Evolutionary conservation across 768 basidiomycete genomes (phyloP), one percentile per base, ranked within the genome.

Genomic region (Pisolithus sp.): DNA sequence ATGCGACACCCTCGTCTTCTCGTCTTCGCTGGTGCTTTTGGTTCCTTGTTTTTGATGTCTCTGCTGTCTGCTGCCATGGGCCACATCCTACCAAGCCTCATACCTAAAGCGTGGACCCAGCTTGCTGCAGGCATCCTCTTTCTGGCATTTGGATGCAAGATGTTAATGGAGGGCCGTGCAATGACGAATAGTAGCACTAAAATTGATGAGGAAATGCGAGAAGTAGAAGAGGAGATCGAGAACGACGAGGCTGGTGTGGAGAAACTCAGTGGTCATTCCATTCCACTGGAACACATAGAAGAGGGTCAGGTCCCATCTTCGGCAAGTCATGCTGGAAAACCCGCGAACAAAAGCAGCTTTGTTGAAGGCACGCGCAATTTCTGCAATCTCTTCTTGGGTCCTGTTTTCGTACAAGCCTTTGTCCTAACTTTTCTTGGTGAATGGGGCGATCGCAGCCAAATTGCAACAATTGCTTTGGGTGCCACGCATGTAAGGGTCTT

Each of bases 361-460:
- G 59, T 62, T 17, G 86, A 94, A 18, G 86, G 92, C 8, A 72
- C 81, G 5, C 78, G 91, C 59, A 94, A 94, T 65, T 85, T 93
- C 60, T 86, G 81, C 65, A 85, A 83, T 60, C 71, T 93, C 17
- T 68, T 94, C 57, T 71, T 97, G 18, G 93, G 90, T 0, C 95
- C 95, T 0, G 91, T 96, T 2, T 95, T 97, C 62, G 93, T 93
- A 2, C 93, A 99, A 68, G 83, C 92, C 0, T 97, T 99, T 62
- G 73, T 95, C 30, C 75, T 99, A 53, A 98, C 95, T 0, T 97
- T 97, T 70, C 75, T 99, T n/a, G 96, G 94, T 9, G 96, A 99
- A 71, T 98, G 96, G 96, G 95, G 96, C 0, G 96, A 98, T 71
- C 73, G 95, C 49, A 95, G 92, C 62, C 95, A 99, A 72, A 92